phyloP scores from a whole-genome alignment of 2,329 filamentous ascomycete species.

The Diaporthe vaccinii region DNA sequence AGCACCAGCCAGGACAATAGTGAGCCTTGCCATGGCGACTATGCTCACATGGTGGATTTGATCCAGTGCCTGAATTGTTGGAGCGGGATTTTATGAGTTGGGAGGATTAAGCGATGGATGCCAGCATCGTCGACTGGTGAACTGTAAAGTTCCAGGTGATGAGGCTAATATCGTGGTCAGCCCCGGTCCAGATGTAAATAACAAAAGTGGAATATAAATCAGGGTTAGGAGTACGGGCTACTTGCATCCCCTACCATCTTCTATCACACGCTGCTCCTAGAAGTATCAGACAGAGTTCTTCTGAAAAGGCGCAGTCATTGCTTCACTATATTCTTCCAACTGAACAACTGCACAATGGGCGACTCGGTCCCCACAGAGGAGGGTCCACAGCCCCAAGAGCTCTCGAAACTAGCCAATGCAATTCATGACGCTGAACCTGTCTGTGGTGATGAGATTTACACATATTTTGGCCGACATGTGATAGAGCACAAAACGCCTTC shows the following conservation, averaged over 20 bases:
- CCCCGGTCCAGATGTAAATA: too few species aligned
- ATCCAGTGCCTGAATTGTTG: neutral
- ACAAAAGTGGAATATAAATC: neutral
- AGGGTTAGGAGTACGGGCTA: neutral
- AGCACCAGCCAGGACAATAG: slow-evolving; percentile 65
- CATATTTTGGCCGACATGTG: neutral
- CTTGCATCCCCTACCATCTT: too few species aligned
- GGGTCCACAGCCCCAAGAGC: neutral
- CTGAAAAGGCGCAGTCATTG: neutral
- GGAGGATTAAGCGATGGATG: neutral
- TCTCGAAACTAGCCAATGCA: neutral
- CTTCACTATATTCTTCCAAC: neutral
- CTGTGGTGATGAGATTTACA: neutral
- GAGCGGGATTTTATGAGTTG: neutral
- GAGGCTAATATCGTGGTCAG: neutral
- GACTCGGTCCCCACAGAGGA: neutral
- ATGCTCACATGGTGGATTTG: neutral
- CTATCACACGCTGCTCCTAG: too few species aligned
- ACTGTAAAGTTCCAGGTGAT: neutral
- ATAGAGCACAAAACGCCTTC: neutral
- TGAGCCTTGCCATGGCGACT: slow-evolving; percentile 48
- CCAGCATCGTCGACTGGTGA: neutral
- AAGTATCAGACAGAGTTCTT: neutral
- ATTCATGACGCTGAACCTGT: neutral
- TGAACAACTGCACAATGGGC: neutral